Evolutionary conservation across 257 asterid species (phyloP).

Genomic region (Hygrophila difformis): DNA sequence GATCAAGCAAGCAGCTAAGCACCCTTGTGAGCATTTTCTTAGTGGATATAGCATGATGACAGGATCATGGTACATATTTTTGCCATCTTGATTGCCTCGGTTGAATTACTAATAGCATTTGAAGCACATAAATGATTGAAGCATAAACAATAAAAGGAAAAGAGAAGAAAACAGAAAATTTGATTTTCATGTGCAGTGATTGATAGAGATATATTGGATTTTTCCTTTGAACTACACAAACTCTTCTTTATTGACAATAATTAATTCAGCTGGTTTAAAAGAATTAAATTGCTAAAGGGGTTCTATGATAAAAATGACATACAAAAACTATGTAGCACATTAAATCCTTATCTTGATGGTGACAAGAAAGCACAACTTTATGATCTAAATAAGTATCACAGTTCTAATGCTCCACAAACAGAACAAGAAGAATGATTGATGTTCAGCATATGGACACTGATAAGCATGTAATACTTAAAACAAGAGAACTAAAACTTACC

Average conservation of each 20-base stretch:
- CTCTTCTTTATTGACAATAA: neutral
- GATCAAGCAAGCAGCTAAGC: too few relatives aligned
- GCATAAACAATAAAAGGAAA: too few relatives aligned
- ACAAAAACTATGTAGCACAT: constrained; percentile 2
- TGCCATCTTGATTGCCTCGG: too few relatives aligned
- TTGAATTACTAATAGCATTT: too few relatives aligned
- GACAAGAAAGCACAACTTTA: constrained; percentile 4
- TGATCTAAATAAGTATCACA: too few relatives aligned
- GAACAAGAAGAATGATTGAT: constrained; percentile 4
- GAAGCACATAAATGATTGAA: too few relatives aligned
- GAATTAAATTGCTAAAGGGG: constrained; percentile 5
- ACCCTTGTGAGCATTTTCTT: too few relatives aligned
- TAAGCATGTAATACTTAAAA: constrained; percentile 13
- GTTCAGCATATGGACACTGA: constrained; percentile 8
- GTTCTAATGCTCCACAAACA: too few relatives aligned
- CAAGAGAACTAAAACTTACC: constrained; percentile 31
- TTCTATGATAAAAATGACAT: constrained; percentile 4
- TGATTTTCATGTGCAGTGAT: too few relatives aligned
- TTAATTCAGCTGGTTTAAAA: constrained; percentile 10
- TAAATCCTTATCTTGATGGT: constrained; percentile 7
- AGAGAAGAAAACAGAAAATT: too few relatives aligned
- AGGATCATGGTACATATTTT: too few relatives aligned
- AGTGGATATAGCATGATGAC: too few relatives aligned
- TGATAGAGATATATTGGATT: neutral
- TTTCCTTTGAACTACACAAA: constrained; percentile 3